Conservation (phyloP, 192 early-diverging fungal genomes). For the Diversispora eburnea region DNA sequence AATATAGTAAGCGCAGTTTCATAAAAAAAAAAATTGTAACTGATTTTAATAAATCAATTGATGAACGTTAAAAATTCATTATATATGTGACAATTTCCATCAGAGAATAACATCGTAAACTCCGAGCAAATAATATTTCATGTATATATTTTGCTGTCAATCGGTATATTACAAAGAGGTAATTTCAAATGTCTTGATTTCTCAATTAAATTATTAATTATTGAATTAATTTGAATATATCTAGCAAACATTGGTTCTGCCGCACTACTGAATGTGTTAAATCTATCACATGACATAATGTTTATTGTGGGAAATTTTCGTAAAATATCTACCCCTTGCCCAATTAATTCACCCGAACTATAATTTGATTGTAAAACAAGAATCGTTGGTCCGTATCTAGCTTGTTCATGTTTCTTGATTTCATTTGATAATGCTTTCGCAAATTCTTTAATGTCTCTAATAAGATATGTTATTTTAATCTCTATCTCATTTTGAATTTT, state of each 20-base stretch:
- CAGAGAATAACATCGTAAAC: constrained; percentile 85
- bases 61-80: no score
- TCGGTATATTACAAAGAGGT: constrained; percentile 88
- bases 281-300: constrained; percentile 55
- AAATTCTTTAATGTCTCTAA: neutral
- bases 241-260: constrained; percentile 82
- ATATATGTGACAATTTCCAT: no score
- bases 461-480: neutral
- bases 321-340: constrained; percentile 48
- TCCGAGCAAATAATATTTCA: constrained; percentile 82
- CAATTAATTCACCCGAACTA: constrained; percentile 43
- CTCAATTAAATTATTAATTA: constrained; percentile 68
- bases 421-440: constrained; percentile 46
- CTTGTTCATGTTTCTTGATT: constrained; percentile 61
- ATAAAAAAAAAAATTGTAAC: no score
- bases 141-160: constrained; percentile 77
- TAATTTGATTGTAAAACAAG: constrained; percentile 62
- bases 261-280: constrained; percentile 78
- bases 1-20: no score
- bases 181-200: constrained; percentile 79
- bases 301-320: constrained; percentile 67
- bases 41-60: no score
- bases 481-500: neutral
- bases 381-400: constrained; percentile 61
- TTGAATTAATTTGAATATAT: constrained; percentile 70